Evolutionary conservation across 163 green algal genomes (phyloP), one percentile per base, ranked within the genome.

Genomic region (Botryococcus braunii): DNA sequence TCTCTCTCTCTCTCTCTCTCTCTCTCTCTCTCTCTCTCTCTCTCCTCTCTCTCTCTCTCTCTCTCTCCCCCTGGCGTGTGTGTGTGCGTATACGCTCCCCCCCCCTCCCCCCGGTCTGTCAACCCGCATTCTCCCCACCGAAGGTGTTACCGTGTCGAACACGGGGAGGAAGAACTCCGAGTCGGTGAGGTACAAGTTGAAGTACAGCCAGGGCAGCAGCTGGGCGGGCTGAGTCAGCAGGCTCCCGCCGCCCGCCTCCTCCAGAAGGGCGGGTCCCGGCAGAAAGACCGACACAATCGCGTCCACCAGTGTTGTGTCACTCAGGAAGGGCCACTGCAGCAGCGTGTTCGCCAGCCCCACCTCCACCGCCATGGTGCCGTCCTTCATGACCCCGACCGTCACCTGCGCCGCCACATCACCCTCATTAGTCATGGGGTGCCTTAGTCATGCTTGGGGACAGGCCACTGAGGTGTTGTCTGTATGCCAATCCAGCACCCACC

Each of bases 311-410:
- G 75, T 82, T 29, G 88, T 76, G 69, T 95, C 88, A 0, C 82
- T 72, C 39, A 91, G 80, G 78, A 92, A 95, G 3, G 88, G 88
- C 88, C 88, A 95, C 62, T 90, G 80, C 31, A 90, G 6, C 38
- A 91, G 65, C 4, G 78, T 72, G 57, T 87, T 65, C 32, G 62
- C 59, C 3, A 85, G 41, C 2, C 78, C 66, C 3, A 89, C 72
- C 71, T 95, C 87, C 41, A 86, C 73, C 9, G 79, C 79, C 66
- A 90, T 81, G 8, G 86, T 92, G 32, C 78, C 80, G 55, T 91
- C 82, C 32, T 72, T 38, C 29, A 87, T 50, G 65, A 90, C 74
- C 8, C 69, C 76, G 21, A 92, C 40, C 6, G 70, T 69, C 5
- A 88, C 67, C 77, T 90, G 80, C 62, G 73, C 0, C 25, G n/a